Evolutionary conservation across 208 protist species (phyloP).

Genomic region (Strigomonas culicis): DNA sequence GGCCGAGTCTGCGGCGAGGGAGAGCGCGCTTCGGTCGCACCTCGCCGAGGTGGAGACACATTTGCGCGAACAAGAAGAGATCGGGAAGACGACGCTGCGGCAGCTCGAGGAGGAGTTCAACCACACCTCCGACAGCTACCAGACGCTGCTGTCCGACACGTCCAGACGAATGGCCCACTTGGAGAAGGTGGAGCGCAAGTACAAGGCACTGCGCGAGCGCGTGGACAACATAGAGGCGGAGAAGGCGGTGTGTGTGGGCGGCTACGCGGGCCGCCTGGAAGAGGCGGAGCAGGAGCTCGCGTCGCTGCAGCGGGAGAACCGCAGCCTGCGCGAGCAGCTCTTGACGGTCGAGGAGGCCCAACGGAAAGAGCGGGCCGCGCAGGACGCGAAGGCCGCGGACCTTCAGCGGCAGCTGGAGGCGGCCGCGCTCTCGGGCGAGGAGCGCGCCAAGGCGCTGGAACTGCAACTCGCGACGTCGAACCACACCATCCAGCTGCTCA

Average conservation of each 20-base stretch:
- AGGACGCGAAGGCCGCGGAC: conserved; percentile 33
- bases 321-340: conserved; percentile 29
- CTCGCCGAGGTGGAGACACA: conserved; percentile 13
- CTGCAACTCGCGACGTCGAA: conserved; percentile 47
- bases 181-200: conserved; percentile 67
- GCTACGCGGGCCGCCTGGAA: conserved; percentile 13
- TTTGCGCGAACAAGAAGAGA: conserved; percentile 15
- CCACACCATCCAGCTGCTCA: conserved; percentile 48
- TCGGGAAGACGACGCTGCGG: conserved; percentile 16
- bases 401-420: conserved; percentile 42
- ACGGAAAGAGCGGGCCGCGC: conserved; percentile 23
- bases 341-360: conserved; percentile 31
- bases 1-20: background rate
- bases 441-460: conserved; percentile 29
- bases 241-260: conserved; percentile 20
- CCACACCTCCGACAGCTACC: conserved; percentile 50
- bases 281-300: conserved; percentile 25
- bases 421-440: conserved; percentile 20
- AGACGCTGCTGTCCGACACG: conserved; percentile 64
- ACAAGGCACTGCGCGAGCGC: conserved; percentile 64
- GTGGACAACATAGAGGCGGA: conserved; percentile 23
- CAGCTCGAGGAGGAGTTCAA: conserved; percentile 75
- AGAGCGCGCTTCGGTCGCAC: background rate
- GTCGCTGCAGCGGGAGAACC: conserved; percentile 15
- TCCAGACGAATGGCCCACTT: conserved; percentile 45